Evolutionary conservation across 2,329 filamentous ascomycete genomes (phyloP).

Genomic region (Drechslerella stenobrocha): DNA sequence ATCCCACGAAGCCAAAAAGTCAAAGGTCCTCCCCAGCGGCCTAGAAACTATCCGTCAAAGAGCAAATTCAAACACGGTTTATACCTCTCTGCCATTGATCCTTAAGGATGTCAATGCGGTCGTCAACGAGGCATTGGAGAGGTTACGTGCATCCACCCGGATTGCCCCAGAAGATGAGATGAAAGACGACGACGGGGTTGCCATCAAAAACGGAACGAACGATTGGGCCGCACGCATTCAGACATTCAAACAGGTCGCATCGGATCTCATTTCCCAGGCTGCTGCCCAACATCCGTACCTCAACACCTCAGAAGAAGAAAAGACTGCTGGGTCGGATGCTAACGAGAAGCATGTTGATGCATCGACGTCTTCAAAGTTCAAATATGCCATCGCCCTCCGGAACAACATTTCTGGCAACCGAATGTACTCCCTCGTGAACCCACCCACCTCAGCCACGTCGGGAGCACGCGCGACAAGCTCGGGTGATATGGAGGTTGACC

Average conservation of each 20-base stretch:
- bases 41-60: constrained; percentile 39
- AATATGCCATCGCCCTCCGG: not conserved
- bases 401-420: constrained; percentile 10
- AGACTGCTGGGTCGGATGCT: not conserved
- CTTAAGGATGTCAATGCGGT: constrained; percentile 26
- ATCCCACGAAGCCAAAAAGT: constrained; percentile 39
- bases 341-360: constrained; percentile 1
- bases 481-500: constrained; percentile 39
- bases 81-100: constrained; percentile 20
- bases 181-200: constrained; percentile 23
- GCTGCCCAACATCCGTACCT: constrained; percentile 29
- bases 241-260: constrained; percentile 27
- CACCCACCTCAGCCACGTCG: not conserved
- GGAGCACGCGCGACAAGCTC: not conserved
- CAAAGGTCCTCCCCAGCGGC: constrained; percentile 24
- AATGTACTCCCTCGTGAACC: constrained; percentile 1
- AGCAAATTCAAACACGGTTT: constrained; percentile 30
- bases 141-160: constrained; percentile 3
- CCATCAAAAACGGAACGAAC: constrained; percentile 16
- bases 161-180: constrained; percentile 33
- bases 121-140: constrained; percentile 29
- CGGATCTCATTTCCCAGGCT: constrained; percentile 16
- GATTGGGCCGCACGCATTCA: constrained; percentile 14
- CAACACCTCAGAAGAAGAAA: constrained; percentile 22
- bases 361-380: not conserved